These are phyloP conservation scores for Acer yangbiense DNA, from an alignment of 345 rosid genomes.

Conservation along the genomic window DNA sequence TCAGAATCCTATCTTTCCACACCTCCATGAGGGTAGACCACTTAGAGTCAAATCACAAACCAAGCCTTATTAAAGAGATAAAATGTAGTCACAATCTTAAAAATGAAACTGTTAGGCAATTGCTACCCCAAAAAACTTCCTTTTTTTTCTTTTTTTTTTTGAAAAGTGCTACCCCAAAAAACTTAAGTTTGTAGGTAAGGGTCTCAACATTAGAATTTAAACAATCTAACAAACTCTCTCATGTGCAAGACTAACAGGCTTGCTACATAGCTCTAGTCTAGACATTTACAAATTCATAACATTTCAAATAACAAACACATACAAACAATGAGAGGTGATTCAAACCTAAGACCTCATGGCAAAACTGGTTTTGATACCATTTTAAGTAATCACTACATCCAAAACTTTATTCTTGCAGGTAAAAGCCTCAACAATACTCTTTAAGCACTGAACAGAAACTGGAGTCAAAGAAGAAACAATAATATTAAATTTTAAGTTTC, in stretches of 20 bases:
- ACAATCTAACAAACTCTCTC: not conserved
- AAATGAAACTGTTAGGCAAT: not conserved
- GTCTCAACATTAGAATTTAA: not conserved
- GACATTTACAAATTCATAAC: not conserved
- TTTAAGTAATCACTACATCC: not conserved
- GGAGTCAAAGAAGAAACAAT: not conserved
- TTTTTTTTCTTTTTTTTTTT: no score
- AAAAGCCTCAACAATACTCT: not conserved
- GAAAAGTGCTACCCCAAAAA: no score
- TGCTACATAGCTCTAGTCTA: not conserved
- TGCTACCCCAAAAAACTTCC: no score
- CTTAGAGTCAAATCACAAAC: not conserved
- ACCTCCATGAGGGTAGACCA: conserved; percentile 3
- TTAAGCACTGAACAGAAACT: not conserved
- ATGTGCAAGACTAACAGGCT: not conserved
- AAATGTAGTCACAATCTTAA: not conserved
- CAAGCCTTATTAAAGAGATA: not conserved
- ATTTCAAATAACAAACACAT: not conserved
- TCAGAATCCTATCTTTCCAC: not conserved
- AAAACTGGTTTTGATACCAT: not conserved
- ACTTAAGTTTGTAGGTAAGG: not conserved
- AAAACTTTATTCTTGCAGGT: not conserved
- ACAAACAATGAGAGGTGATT: not conserved
- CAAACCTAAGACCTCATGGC: not conserved
- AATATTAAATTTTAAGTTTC: not conserved